phyloP scores from a whole-genome alignment of 2,329 filamentous ascomycete genomes.

The Beauveria australis region DNA sequence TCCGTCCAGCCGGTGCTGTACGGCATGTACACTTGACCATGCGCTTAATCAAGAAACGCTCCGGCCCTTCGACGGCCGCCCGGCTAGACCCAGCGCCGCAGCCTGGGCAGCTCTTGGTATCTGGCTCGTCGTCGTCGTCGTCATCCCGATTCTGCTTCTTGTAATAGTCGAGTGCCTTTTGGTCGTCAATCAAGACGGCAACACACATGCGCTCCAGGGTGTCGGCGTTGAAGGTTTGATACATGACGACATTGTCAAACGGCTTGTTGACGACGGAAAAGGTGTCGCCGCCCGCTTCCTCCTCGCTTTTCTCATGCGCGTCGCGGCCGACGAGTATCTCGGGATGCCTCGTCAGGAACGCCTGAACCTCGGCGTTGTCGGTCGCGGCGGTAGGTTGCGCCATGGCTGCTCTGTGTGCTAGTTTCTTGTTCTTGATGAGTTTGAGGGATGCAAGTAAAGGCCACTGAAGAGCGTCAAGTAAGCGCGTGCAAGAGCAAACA shows the following conservation, averaged over 20 bases:
- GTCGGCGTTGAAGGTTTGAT: constrained; percentile 13
- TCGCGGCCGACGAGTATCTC: constrained; percentile 13
- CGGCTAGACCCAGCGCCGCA: background rate
- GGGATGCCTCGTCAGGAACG: constrained; percentile 12
- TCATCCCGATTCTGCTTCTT: constrained; percentile 8
- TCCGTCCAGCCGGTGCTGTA: background rate
- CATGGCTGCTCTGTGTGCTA: background rate
- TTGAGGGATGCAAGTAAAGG: background rate
- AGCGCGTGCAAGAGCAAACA: background rate
- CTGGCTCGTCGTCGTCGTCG: background rate
- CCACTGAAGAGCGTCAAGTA: background rate
- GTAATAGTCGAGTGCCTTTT: constrained; percentile 10
- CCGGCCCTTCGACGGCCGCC: background rate
- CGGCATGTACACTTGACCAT: background rate
- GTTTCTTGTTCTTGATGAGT: background rate
- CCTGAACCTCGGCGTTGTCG: background rate
- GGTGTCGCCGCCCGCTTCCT: constrained; percentile 10
- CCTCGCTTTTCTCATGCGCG: constrained; percentile 10
- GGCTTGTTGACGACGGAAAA: constrained; percentile 15
- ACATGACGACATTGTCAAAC: constrained; percentile 10
- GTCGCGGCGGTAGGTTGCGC: background rate
- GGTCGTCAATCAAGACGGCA: constrained; percentile 11
- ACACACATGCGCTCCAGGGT: constrained; percentile 13
- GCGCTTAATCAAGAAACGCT: background rate
- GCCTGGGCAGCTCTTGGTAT: background rate